Base-by-base conservation (phyloP, 371 early-diverging fungal species). In the Pancytospora philotis region DNA sequence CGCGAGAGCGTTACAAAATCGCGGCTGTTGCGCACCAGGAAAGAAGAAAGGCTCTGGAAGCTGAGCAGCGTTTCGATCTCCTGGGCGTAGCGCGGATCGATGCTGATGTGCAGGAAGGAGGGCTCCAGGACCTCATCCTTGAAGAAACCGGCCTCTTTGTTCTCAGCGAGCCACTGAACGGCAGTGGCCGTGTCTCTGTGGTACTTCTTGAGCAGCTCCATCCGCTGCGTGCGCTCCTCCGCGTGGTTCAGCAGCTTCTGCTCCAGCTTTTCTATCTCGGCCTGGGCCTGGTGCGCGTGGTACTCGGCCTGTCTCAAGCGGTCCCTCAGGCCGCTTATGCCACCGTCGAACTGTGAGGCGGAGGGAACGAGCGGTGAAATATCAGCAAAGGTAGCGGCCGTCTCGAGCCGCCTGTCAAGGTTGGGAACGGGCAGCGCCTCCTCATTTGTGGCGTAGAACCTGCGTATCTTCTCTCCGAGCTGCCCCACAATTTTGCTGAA, bases 111-210 rank as follows among this genome's bases (percentile, higher is more conserved):
- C 37, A 82, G 59, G 62, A 79, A 71, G 13, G 75, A 52, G 0
- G 82, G 82, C 49, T 80, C 78, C 48, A 74, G 67, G 52, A 80
- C 71, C 45, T 76, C 75, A 19, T 71, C 72, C 41, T 68, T 39
- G 68, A 80, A 80, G n/a, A n/a, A n/a, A n/a, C n/a, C n/a, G 19
- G 38, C 10, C 38, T 70, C 34, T 64, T 73, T 72, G 57, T 75
- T 75, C 27, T 69, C 55, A 62, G 76, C 69, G 31, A 80, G 58
- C 68, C 74, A 72, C 16, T 58, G 39, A 10, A 82, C 74, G 34
- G 72, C 79, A 25, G 67, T 76, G 49, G 79, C 77, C 19, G 82
- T 80, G 50, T 82, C 82, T 10, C 55, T 55, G 25, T 55, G 28
- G 19, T 55, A 55, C 10, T 19, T 55, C 41, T 45, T 13, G 28